Percentiles rank a stretch among this genome's conserved stretches.
Evolutionary conservation across 2,329 filamentous ascomycete genomes (phyloP).

Genomic region (Clarireedia hainanense): DNA sequence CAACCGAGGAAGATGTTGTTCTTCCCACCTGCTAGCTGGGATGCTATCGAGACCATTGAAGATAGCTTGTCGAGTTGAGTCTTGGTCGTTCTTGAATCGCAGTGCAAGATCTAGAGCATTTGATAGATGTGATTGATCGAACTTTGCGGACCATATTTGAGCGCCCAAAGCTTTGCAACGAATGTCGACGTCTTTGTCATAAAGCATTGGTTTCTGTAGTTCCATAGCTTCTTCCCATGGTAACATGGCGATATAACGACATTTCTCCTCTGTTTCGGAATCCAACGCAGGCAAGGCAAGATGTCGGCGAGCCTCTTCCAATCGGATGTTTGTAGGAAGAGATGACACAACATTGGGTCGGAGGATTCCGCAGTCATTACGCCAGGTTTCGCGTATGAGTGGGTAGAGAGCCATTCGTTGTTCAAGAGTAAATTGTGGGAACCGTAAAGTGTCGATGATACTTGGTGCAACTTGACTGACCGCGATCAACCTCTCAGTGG

Average conservation of each 20-base stretch:
- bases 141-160: not conserved
- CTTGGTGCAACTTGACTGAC: not conserved
- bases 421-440: not conserved
- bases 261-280: too few relatives aligned
- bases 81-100: not conserved
- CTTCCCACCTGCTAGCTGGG: not conserved
- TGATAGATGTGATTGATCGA: not conserved
- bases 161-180: not conserved
- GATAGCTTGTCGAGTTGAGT: not conserved
- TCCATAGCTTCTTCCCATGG: not conserved
- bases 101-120: not conserved
- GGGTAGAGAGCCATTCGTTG: not conserved
- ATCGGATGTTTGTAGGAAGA: not conserved
- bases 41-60: not conserved
- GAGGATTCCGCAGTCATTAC: not conserved
- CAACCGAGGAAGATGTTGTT: not conserved
- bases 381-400: not conserved
- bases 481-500: not conserved
- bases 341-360: not conserved
- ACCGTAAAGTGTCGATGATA: not conserved
- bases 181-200: not conserved
- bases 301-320: not conserved
- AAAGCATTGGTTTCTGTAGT: not conserved
- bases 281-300: not conserved
- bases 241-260: not conserved